A percentile compares a stretch with the other conserved stretches of the same genome.
Conservation (phyloP, 768 basidiomycete species). For the Lactifluus volemus region DNA sequence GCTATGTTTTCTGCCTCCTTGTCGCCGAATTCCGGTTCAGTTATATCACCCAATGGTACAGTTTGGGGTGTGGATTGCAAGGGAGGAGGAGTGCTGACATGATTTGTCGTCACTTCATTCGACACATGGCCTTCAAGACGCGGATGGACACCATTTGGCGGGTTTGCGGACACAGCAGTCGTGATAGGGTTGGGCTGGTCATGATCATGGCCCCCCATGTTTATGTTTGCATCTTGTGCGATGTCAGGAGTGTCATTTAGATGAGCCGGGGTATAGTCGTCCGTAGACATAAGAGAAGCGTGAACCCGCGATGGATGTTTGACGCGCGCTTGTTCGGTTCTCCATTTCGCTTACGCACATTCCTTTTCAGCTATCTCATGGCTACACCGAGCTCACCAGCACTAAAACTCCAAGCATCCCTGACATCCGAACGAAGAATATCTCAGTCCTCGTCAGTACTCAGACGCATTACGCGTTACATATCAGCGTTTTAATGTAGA, state of each 20-base stretch:
- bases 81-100: not conserved
- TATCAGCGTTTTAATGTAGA: not conserved
- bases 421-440: conserved; percentile 5
- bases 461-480: not conserved
- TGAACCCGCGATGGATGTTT: not conserved
- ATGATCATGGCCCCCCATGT: not conserved
- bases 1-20: not conserved
- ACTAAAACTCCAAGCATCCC: not conserved
- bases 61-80: not conserved
- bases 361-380: not conserved
- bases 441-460: conserved; percentile 20
- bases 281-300: conserved; percentile 7
- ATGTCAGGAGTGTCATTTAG: not conserved
- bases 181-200: not conserved
- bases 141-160: not conserved
- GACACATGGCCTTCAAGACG: not conserved
- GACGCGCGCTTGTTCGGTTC: not conserved
- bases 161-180: not conserved
- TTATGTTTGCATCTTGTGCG: not conserved
- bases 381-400: not conserved
- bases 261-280: not conserved
- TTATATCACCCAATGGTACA: not conserved
- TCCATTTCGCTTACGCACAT: conserved; percentile 2
- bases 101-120: not conserved
- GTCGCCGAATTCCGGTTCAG: not conserved